Conservation (phyloP, 768 basidiomycete species). For the Amanita subjunquillea region DNA sequence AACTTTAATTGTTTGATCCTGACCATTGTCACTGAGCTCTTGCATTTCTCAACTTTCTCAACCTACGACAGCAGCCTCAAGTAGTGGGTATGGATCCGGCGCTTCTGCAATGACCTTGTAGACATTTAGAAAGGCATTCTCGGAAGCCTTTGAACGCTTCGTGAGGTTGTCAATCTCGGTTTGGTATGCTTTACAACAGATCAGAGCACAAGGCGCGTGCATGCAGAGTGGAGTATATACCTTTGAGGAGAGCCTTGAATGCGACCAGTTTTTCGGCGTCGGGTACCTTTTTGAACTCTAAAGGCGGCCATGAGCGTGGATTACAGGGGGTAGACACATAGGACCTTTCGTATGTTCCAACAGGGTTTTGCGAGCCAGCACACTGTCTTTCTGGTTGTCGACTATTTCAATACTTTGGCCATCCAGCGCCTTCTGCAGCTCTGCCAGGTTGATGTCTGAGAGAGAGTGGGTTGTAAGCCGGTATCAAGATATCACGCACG, state of each 20-base stretch:
- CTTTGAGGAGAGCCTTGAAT: conserved; percentile 87
- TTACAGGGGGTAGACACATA: conserved; percentile 3
- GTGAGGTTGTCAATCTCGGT: conserved; percentile 94
- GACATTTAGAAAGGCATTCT: conserved; percentile 93
- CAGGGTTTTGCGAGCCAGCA: conserved; percentile 86
- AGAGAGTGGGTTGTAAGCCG: not conserved
- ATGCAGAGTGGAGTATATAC: conserved; percentile 23
- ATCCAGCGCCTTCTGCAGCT: conserved; percentile 90
- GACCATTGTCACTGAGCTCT: not conserved
- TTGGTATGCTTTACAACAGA: conserved; percentile 65
- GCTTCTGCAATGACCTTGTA: conserved; percentile 97
- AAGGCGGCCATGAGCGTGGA: not conserved
- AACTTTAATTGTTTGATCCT: conserved; percentile 92
- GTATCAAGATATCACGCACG: not conserved
- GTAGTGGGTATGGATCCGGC: conserved; percentile 92
- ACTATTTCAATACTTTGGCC: conserved; percentile 90
- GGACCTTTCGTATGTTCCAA: conserved; percentile 96
- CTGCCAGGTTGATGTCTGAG: conserved; percentile 76
- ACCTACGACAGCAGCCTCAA: conserved; percentile 84
- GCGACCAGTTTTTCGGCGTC: conserved; percentile 81
- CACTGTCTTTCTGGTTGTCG: conserved; percentile 96
- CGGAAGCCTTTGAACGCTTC: conserved; percentile 82
- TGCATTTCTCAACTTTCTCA: not conserved
- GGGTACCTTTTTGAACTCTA: conserved; percentile 94
- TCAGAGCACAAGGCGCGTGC: not conserved